Conservation (phyloP, 768 basidiomycete species). For the Trichaptum fuscoviolaceum region DNA sequence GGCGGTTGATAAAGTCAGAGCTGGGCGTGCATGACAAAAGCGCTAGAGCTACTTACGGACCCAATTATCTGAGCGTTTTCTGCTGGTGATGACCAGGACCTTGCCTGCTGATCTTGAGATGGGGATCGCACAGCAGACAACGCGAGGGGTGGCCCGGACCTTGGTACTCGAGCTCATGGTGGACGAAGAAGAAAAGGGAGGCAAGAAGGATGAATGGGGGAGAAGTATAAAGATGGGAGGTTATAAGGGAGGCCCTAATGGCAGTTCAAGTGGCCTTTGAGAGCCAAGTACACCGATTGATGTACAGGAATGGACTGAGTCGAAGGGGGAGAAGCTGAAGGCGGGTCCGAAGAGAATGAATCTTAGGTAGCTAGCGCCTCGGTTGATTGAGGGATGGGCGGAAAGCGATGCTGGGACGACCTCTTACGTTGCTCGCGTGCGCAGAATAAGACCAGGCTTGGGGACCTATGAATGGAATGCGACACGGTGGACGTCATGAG, state of each 20-base stretch:
- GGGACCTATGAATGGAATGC: background rate
- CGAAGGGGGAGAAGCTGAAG: background rate
- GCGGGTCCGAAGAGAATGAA: background rate
- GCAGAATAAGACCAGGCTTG: background rate
- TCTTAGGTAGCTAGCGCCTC: background rate
- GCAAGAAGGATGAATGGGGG: background rate
- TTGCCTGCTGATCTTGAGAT: conserved; percentile 69
- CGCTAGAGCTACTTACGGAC: conserved; percentile 64
- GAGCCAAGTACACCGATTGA: background rate
- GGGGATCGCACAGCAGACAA: conserved; percentile 90
- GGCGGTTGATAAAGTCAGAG: conserved; percentile 2
- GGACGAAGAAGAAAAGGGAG: conserved; percentile 2
- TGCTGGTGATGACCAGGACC: conserved; percentile 78
- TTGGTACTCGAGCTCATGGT: conserved; percentile 46
- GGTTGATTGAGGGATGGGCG: background rate
- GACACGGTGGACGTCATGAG: background rate
- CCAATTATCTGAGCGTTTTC: conserved; percentile 77
- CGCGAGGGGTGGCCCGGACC: conserved; percentile 73
- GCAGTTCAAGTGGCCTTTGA: background rate
- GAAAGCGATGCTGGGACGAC: background rate
- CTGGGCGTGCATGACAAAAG: conserved; percentile 9
- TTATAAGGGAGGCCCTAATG: background rate
- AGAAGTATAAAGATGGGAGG: background rate
- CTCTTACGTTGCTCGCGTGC: background rate
- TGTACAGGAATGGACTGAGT: background rate